A percentile compares a stretch with the other conserved stretches of the same genome.
phyloP scores from a whole-genome alignment of 2,329 filamentous ascomycete species.

The Monilinia aucupariae region DNA sequence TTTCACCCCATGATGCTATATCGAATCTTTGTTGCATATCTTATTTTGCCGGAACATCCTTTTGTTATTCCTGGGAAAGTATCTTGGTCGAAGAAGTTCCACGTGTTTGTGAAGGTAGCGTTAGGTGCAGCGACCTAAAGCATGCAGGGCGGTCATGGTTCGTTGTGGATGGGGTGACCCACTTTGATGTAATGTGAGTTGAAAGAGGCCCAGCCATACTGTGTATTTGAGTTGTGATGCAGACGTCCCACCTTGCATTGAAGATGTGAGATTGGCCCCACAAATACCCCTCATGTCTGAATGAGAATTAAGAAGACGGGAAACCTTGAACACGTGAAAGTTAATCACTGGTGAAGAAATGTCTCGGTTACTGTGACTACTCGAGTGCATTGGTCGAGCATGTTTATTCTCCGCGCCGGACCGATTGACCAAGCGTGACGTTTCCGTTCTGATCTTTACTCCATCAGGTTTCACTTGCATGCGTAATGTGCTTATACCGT shows the following conservation, averaged over 20 bases:
- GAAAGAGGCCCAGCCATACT: background rate
- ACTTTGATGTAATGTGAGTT: background rate
- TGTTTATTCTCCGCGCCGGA: background rate
- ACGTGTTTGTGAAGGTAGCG: background rate
- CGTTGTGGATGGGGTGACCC: background rate
- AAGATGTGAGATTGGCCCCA: background rate
- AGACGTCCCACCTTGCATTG: constrained; percentile 1
- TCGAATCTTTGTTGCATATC: constrained; percentile 1
- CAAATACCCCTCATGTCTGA: constrained; percentile 7
- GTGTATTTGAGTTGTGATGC: background rate
- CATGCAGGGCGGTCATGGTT: background rate
- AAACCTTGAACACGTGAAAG: background rate
- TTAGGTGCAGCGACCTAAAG: background rate
- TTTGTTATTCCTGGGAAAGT: background rate
- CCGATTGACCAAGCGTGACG: background rate
- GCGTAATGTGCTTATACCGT: background rate
- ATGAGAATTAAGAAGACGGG: background rate
- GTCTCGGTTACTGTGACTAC: background rate
- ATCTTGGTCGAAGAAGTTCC: background rate
- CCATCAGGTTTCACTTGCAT: background rate
- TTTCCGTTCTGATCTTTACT: background rate
- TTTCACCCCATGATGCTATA: background rate
- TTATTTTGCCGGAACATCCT: constrained; percentile 3
- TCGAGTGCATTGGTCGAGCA: background rate
- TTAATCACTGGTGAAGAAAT: background rate